phyloP scores from a whole-genome alignment of 2,329 filamentous ascomycete genomes.

The Clarireedia homoeocarpa region DNA sequence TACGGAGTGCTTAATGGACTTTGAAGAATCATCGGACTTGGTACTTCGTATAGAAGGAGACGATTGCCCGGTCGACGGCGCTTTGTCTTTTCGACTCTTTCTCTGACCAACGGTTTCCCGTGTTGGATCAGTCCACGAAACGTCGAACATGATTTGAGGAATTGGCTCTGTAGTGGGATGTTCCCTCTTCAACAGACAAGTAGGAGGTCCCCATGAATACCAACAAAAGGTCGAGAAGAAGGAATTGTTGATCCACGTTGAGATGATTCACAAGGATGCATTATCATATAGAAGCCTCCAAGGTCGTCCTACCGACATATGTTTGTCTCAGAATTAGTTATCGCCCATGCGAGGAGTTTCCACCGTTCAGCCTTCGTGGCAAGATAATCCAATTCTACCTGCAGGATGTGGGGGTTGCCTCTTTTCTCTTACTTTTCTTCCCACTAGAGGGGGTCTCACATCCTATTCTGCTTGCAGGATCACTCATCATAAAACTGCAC shows the following conservation, averaged over 20 bases:
- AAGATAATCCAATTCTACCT: not conserved
- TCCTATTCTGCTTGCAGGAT: not conserved
- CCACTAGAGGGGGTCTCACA: slow-evolving; percentile 1
- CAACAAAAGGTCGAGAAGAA: slow-evolving; percentile 1
- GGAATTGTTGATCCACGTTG: slow-evolving; percentile 1
- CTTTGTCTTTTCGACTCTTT: slow-evolving; percentile 24
- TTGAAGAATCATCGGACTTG: slow-evolving; percentile 14
- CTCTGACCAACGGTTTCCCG: slow-evolving; percentile 28
- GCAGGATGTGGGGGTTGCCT: not conserved
- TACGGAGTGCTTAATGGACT: slow-evolving; percentile 10
- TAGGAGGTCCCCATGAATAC: slow-evolving; percentile 4
- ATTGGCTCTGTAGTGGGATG: slow-evolving; percentile 6
- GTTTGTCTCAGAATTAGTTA: slow-evolving; percentile 8
- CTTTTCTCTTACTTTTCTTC: not conserved
- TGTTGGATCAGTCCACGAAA: slow-evolving; percentile 26
- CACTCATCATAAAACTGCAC: slow-evolving; percentile 6
- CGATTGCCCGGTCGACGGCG: not conserved
- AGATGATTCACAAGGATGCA: slow-evolving; percentile 8
- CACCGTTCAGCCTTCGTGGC: slow-evolving; percentile 9
- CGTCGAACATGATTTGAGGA: slow-evolving; percentile 26
- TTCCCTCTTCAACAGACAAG: slow-evolving; percentile 2
- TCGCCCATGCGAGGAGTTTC: slow-evolving; percentile 7
- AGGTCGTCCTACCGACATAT: not conserved
- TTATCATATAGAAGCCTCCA: slow-evolving; percentile 2
- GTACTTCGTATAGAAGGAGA: slow-evolving; percentile 14